Base-by-base conservation (phyloP, 441 rosid genomes). In the Syzygium syzygioides region DNA sequence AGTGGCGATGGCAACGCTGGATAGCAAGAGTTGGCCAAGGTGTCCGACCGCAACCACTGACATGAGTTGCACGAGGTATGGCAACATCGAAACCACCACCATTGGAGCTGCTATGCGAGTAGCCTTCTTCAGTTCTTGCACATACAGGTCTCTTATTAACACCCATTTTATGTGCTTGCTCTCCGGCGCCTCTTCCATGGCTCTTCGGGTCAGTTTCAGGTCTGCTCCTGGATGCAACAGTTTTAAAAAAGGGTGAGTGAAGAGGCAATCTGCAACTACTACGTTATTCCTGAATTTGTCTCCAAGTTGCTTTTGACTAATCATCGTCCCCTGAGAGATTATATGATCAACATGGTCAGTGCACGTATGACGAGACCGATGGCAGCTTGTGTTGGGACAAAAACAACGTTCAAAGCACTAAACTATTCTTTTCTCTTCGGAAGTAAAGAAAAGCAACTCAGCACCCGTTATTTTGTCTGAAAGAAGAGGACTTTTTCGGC, bases 31-130 rank as follows among this genome's bases (percentile, higher is more conserved):
- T 57, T 92, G 89, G 30, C 93, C 91, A 17, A 93, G 88, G 56
- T 92, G 95, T 79, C 95, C 96, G 3, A 90, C 94, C 93, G 92
- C 91, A 68, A 92, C 88, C 86, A 92, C 8, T 10, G 95, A 89
- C 14, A 93, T 91, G 26, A 93, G 92, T 90, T 91, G 95, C 87
- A 94, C 83, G 14, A 93, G 90, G 76, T 90, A 92, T 45, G 90
- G 91, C 25, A 89, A 89, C 84, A 92, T 86, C 7, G 93, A 19
- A 76, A 91, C 91, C 3, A 90, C 93, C 86, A 90, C 94, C 93
- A 94, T 92, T 4, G 95, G 96, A 9, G 90, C 92, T 18, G 95
- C 95, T 62, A 93, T 66, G 26, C 1, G 48, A 60, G 91, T 89
- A 41, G 91, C 89, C 54, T 90, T 93, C 91, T 89, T 94, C 79